A percentile compares a stretch with the other conserved stretches of the same genome.
These are phyloP conservation scores for Solanum etuberosum DNA, from an alignment of 257 asterid genomes.

Conservation along the genomic window DNA sequence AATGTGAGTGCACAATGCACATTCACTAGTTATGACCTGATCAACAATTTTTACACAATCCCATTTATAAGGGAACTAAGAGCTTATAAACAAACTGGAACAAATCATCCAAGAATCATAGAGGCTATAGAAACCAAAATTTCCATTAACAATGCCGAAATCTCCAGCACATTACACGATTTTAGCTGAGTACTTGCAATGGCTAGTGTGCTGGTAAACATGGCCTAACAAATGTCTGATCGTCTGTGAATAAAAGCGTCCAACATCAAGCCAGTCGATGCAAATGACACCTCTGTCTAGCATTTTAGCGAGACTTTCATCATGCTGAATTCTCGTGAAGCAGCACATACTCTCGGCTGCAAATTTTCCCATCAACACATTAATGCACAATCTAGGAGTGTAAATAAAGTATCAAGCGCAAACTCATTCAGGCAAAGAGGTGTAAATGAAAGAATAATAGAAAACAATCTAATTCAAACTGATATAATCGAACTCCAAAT, in stretches of 20 bases:
- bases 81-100: not conserved
- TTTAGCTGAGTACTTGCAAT: not conserved
- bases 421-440: not conserved
- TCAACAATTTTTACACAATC: not conserved
- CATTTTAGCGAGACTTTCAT: constrained; percentile 13
- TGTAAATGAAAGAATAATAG: not conserved
- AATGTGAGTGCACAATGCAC: not conserved
- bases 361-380: constrained; percentile 3
- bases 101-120: not conserved
- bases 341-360: constrained; percentile 93
- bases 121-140: not conserved
- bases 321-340: constrained; percentile 80
- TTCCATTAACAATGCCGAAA: not conserved
- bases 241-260: not conserved
- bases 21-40: not conserved
- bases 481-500: not conserved
- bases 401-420: not conserved
- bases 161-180: not conserved
- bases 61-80: not conserved
- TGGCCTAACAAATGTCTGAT: not conserved
- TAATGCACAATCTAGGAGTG: not conserved
- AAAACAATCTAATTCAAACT: not conserved
- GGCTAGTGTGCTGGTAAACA: not conserved
- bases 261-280: not conserved
- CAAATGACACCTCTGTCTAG: not conserved